Evolutionary conservation across 768 basidiomycete genomes (phyloP).

Genomic region (Calocera cornea): DNA sequence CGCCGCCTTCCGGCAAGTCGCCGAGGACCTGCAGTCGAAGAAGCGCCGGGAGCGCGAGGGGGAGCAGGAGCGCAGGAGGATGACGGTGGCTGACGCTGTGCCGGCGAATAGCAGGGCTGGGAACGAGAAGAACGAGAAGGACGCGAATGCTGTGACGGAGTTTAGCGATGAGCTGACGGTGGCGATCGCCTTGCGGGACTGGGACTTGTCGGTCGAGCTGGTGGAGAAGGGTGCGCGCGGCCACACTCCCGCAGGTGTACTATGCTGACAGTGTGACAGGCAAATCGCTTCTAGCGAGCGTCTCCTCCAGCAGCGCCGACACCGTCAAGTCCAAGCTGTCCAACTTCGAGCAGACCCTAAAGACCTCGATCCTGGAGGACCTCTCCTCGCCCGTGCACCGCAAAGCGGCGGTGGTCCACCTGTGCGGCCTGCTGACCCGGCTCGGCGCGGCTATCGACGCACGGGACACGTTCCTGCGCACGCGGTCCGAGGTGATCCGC

Average conservation of each 20-base stretch:
- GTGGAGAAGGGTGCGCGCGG: conserved; percentile 74
- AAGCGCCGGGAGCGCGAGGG: conserved; percentile 88
- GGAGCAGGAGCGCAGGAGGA: conserved; percentile 75
- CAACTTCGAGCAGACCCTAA: conserved; percentile 51
- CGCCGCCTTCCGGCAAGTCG: conserved; percentile 75
- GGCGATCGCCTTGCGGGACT: conserved; percentile 75
- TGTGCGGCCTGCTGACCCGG: conserved; percentile 59
- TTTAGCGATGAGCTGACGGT: conserved; percentile 87
- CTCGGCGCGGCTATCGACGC: conserved; percentile 68
- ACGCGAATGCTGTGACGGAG: conserved; percentile 76
- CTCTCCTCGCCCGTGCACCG: conserved; percentile 64
- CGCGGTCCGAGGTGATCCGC: conserved; percentile 60
- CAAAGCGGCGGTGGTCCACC: conserved; percentile 55
- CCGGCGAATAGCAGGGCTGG: conserved; percentile 39
- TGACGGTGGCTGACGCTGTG: conserved; percentile 47
- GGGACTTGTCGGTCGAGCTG: conserved; percentile 72
- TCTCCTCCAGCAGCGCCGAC: conserved; percentile 40
- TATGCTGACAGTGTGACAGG: conserved; percentile 28
- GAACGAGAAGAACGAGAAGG: conserved; percentile 65
- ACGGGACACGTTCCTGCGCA: conserved; percentile 65
- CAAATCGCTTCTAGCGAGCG: conserved; percentile 42
- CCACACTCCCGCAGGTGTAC: background rate
- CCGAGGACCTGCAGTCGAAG: conserved; percentile 79
- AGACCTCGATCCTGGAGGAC: conserved; percentile 52
- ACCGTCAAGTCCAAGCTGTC: conserved; percentile 32